phyloP scores from a whole-genome alignment of 2,329 filamentous ascomycete species.

The Incumbomyces lentus region DNA sequence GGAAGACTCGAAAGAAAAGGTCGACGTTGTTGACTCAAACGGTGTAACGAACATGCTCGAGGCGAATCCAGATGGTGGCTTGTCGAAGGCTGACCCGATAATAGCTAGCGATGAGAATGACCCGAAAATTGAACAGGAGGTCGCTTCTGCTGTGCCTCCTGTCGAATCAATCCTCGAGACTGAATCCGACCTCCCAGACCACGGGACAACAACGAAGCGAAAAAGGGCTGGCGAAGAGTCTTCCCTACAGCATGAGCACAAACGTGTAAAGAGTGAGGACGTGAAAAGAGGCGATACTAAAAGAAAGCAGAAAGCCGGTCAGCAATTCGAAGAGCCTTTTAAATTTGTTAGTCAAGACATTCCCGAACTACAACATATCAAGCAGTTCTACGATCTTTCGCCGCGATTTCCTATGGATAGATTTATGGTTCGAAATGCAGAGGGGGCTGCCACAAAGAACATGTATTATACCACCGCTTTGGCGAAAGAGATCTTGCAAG shows the following conservation, averaged over 20 bases:
- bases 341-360: conserved; percentile 74
- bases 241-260: conserved; percentile 5
- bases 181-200: background rate
- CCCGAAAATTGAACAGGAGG: background rate
- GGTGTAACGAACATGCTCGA: conserved; percentile 17
- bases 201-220: conserved; percentile 10
- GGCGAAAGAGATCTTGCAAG: conserved; percentile 70
- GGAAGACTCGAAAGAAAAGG: conserved; percentile 23
- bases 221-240: conserved; percentile 14
- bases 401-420: conserved; percentile 76
- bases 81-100: conserved; percentile 24
- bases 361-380: conserved; percentile 65
- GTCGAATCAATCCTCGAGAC: background rate
- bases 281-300: background rate
- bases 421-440: conserved; percentile 91
- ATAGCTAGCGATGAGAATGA: conserved; percentile 13
- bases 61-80: conserved; percentile 19
- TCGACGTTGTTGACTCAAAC: conserved; percentile 31
- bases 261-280: conserved; percentile 15
- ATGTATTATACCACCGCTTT: conserved; percentile 91
- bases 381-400: conserved; percentile 75
- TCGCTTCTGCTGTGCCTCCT: background rate
- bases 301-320: conserved; percentile 30
- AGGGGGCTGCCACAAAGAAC: conserved; percentile 78
- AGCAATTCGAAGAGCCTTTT: conserved; percentile 77